Evolutionary conservation across 768 basidiomycete species (phyloP).

Genomic region (Hortiboletus campestris): DNA sequence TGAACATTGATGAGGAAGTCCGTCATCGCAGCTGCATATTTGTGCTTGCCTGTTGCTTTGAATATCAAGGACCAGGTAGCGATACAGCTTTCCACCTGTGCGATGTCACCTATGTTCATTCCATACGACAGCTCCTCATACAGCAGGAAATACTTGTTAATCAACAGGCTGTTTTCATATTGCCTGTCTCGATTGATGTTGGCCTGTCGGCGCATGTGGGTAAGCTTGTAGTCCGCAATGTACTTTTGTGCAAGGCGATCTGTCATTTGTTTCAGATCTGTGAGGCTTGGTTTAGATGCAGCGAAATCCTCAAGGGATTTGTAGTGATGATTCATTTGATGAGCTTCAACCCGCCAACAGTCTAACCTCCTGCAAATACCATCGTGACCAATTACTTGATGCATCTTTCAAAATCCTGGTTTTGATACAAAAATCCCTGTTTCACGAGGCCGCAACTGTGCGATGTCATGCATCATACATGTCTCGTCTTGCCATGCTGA

Average conservation of each 20-base stretch:
- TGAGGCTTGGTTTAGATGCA: conserved; percentile 9
- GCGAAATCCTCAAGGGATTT: conserved; percentile 5
- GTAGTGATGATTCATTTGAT: no score
- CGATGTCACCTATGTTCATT: conserved; percentile 36
- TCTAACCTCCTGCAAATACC: conserved; percentile 28
- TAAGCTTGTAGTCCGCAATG: no score
- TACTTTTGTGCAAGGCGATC: no score
- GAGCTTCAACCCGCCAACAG: conserved; percentile 24
- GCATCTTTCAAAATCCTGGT: conserved; percentile 38
- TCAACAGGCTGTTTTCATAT: no score
- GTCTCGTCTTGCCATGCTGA: conserved; percentile 4
- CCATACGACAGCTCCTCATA: conserved; percentile 40
- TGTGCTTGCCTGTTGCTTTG: conserved; percentile 34
- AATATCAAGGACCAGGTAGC: conserved; percentile 29
- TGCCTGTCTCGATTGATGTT: no score
- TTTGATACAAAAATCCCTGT: conserved; percentile 31
- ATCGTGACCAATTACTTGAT: conserved; percentile 34
- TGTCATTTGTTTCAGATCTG: conserved; percentile 32
- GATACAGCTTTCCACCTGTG: conserved; percentile 26
- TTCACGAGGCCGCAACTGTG: conserved; percentile 28
- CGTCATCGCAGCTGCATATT: conserved; percentile 32
- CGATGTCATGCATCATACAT: conserved; percentile 22
- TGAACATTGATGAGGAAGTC: conserved; percentile 14
- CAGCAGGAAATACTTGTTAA: conserved; percentile 35
- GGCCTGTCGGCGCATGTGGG: no score